A percentile compares a stretch with the other conserved stretches of the same genome.
Conservation (phyloP, 176 grass and related monocot species). For the Rhynchospora tenuis region DNA sequence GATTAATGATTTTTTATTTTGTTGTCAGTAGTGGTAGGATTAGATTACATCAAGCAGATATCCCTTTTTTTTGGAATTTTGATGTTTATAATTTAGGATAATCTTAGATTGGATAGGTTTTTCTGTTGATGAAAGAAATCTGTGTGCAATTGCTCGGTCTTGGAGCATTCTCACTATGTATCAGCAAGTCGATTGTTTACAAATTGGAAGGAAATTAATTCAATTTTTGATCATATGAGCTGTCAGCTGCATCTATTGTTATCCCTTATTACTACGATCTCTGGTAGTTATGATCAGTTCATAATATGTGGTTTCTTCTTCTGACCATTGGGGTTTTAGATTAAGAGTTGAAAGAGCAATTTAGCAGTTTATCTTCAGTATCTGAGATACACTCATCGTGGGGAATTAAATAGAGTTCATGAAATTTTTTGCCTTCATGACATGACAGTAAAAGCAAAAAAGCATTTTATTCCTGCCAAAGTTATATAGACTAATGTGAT, state of each 20-base stretch:
- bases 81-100: constrained; percentile 23
- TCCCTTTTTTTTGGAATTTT: neutral
- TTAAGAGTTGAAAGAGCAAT: neutral
- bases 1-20: constrained; percentile 14
- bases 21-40: neutral
- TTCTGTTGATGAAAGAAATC: neutral
- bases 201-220: constrained; percentile 4
- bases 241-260: neutral
- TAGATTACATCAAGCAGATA: neutral
- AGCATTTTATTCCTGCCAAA: neutral
- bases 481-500: neutral
- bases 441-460: neutral
- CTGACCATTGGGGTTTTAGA: neutral
- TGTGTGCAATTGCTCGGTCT: neutral
- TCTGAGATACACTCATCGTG: neutral
- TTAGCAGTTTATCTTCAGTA: neutral
- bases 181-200: neutral
- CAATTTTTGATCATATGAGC: neutral
- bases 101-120: constrained; percentile 21
- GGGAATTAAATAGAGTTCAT: neutral
- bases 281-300: neutral
- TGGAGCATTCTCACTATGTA: constrained; percentile 7
- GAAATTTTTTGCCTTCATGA: neutral
- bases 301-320: neutral
- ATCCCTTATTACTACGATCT: neutral